Evolutionary conservation across 805 yeast species (phyloP), one percentile per base, ranked within the genome.

Genomic region (Candida boidinii): DNA sequence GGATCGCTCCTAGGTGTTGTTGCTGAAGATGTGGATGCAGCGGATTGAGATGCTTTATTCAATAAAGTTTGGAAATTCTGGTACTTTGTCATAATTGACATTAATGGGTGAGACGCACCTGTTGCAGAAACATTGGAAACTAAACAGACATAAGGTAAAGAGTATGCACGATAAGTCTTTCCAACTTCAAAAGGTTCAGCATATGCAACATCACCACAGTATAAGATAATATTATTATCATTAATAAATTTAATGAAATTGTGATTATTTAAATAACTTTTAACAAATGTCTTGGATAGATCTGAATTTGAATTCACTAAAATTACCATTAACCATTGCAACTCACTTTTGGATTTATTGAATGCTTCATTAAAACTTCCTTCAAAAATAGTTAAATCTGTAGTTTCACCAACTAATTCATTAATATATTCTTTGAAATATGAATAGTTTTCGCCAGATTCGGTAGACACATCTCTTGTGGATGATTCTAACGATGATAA

Each of bases 141-240:
- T 54, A 66, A 58, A 34, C 60, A 64, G 12, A 73, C 55, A 38
- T 65, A 73, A 1, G 92, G 90, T 17, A 76, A 58, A 24, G 68
- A 61, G 18, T 67, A 62, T 2, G 72, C 67, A 23, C 61, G 64
- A 39, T 79, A 62, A 24, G 69, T 60, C 40, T 66, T 66, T 1
- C 84, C 82, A 26, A 82, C 68, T 37, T 76, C 76, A 60, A 72
- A 75, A 3, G 82, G 71, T 50, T 82, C 90, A 1, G 79, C 66
- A 41, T 75, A 75, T 12, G 64, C 55, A 17, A 73, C 75, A 41
- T 77, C 74, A 0, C 84, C 83, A 25, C 80, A 68, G 66, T 79
- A 82, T 1, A 79, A 60, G 1, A 74, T 40, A n/a, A 72, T 37
- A 29, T 78, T 64, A 26, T 70, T 62, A 2, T 56, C 55, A 27